A percentile compares a stretch with the other conserved stretches of the same genome.
These are phyloP conservation scores for Avena sativa DNA, from an alignment of 176 grass and related monocot genomes.

Conservation along the genomic window DNA sequence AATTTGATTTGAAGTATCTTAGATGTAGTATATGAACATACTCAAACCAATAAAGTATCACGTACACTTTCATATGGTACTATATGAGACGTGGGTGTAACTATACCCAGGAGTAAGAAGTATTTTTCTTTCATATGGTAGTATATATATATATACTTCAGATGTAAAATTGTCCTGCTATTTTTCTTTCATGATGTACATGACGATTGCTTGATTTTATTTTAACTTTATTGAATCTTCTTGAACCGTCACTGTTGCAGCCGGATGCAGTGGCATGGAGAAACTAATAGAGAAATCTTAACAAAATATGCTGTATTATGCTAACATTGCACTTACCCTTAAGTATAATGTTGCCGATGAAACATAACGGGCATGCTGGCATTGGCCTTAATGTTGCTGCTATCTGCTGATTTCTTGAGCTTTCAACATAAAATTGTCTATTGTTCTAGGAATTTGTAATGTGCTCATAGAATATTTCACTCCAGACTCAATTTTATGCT, in stretches of 20 bases:
- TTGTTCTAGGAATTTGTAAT: constrained; percentile 7
- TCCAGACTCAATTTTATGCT: background rate
- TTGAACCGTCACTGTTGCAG: background rate
- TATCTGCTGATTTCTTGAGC: constrained; percentile 15
- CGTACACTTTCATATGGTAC: too few relatives aligned
- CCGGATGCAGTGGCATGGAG: background rate
- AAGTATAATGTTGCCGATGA: background rate
- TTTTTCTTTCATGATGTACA: too few relatives aligned
- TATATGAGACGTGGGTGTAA: too few relatives aligned
- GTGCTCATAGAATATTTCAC: background rate
- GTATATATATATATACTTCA: too few relatives aligned
- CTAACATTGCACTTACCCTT: too few relatives aligned
- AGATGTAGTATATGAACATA: too few relatives aligned
- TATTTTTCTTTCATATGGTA: too few relatives aligned
- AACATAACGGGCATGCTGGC: background rate
- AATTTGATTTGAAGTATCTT: too few relatives aligned
- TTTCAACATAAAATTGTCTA: background rate
- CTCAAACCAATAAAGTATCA: too few relatives aligned
- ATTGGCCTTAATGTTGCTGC: constrained; percentile 18
- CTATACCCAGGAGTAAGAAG: too few relatives aligned
- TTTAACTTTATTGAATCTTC: background rate
- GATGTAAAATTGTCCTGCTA: too few relatives aligned
- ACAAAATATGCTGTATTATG: background rate
- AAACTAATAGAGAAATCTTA: constrained; percentile 45
- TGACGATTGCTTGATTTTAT: too few relatives aligned